Conservation (phyloP, 306 rosid species). For the Trifolium subterraneum region DNA sequence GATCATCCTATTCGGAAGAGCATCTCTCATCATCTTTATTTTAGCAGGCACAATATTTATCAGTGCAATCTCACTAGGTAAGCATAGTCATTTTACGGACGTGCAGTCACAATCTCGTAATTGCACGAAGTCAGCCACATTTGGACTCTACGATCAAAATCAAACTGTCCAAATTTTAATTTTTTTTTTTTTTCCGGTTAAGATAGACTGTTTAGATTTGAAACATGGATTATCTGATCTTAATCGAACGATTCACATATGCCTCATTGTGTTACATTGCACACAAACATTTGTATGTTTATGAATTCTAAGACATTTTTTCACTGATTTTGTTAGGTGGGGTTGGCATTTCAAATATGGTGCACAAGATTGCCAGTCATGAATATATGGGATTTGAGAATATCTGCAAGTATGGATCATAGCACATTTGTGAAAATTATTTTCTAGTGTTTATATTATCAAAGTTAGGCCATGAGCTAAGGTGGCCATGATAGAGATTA, state of each 20-base stretch:
- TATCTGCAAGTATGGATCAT: conserved; percentile 69
- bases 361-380: conserved; percentile 53
- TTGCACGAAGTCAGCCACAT: neutral
- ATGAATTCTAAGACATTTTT: neutral
- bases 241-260: neutral
- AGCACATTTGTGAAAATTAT: conserved; percentile 35
- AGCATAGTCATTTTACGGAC: neutral
- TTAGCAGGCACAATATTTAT: conserved; percentile 72
- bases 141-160: neutral
- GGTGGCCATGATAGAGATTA: conserved; percentile 26
- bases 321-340: conserved; percentile 63
- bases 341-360: conserved; percentile 75
- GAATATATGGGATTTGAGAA: conserved; percentile 93
- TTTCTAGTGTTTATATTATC: conserved; percentile 21
- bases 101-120: neutral
- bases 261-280: neutral
- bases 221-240: neutral
- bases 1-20: conserved; percentile 73
- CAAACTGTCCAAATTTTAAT: neutral
- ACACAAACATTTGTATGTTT: neutral
- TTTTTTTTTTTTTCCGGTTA: too few relatives aligned
- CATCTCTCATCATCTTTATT: conserved; percentile 88
- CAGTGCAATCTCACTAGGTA: conserved; percentile 83
- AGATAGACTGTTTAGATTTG: too few relatives aligned
- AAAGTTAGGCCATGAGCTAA: conserved; percentile 6